A percentile compares a stretch with the other conserved stretches of the same genome.
Conservation (phyloP, 148 eudicot species). For the Vaccinium vitisidaea region DNA sequence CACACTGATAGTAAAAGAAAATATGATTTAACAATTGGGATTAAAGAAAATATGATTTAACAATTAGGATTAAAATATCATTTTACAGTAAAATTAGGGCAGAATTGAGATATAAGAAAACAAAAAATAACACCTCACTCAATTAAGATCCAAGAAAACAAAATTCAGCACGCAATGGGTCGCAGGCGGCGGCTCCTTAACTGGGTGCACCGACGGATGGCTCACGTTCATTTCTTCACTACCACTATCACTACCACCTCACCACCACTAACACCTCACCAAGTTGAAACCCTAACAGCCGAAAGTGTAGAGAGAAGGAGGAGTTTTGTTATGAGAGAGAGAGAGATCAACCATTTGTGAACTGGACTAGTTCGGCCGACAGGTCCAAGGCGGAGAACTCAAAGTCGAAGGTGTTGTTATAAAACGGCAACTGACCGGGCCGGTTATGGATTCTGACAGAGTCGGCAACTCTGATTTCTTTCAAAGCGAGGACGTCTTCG, state of each 20-base stretch:
- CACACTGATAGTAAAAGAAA: not conserved
- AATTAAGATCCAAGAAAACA: too few relatives aligned
- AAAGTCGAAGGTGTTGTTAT: slow-evolving; percentile 28
- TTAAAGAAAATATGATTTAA: not conserved
- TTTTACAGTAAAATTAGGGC: not conserved
- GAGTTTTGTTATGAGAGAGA: too few relatives aligned
- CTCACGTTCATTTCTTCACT: slow-evolving; percentile 46
- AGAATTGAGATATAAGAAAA: not conserved
- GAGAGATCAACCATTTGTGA: slow-evolving; percentile 6
- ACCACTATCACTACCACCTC: not conserved
- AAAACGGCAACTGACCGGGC: slow-evolving; percentile 8
- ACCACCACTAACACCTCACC: too few relatives aligned
- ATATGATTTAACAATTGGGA: not conserved
- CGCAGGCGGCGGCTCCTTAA: slow-evolving; percentile 58
- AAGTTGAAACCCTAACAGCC: too few relatives aligned
- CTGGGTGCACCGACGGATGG: slow-evolving; percentile 71
- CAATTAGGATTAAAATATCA: not conserved
- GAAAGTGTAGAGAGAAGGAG: too few relatives aligned
- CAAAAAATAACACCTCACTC: not conserved
- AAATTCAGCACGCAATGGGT: not conserved
- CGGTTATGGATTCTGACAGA: slow-evolving; percentile 18
- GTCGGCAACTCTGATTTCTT: slow-evolving; percentile 18
- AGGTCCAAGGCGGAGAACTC: slow-evolving; percentile 24
- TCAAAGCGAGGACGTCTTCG: slow-evolving; percentile 21
- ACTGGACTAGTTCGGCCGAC: slow-evolving; percentile 7